Base-by-base conservation (phyloP, 768 basidiomycete species). In the Boletus edulis region DNA sequence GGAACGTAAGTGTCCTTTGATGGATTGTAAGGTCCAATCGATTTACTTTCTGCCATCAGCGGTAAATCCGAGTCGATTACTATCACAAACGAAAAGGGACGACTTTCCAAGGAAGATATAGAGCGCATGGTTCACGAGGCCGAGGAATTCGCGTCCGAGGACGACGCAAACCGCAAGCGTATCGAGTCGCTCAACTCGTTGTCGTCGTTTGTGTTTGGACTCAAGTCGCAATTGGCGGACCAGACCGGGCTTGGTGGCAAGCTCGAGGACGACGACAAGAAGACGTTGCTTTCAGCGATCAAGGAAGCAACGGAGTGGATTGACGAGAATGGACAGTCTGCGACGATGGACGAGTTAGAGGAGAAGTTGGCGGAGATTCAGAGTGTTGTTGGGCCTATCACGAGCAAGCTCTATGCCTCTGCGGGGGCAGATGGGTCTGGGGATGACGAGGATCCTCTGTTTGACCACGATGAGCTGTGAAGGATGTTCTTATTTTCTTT, bases 21-120 rank as follows among this genome's bases (percentile, higher is more conserved):
- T 4, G 7, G 15, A 12, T 1, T 10, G 4, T 2, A 10, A 20
- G n/a, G 9, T 22, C 5, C 5, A 17, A 7, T 1, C 44, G 37
- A 43, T 35, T 58, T 11, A 65, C 20, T 17, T 22, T 0, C 34
- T 41, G 17, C 1, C 2, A 10, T 1, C 9, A 88, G 85, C 71
- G 89, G 89, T 66, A 94, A 94, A 74, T 86, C 87, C 0, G 85
- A 89, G 72, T 87, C 85, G 41, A 92, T 96, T 72, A 94, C 91
- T 38, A 98, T 97, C 76, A 94, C 85, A 63, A 97, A 97, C 75
- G 93, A 96, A 73, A 95, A 94, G 78, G 94, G 92, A 43, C 91
- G 95, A 76, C 84, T 94, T 22, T 82, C 78, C 45, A 85, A 88
- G 62, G 91, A 93, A 57, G 91, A 97, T 57, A 96, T 97, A 58